These are phyloP conservation scores for Conticribra guillardii DNA, from an alignment of 108 stramenopile species.

Conservation along the genomic window DNA sequence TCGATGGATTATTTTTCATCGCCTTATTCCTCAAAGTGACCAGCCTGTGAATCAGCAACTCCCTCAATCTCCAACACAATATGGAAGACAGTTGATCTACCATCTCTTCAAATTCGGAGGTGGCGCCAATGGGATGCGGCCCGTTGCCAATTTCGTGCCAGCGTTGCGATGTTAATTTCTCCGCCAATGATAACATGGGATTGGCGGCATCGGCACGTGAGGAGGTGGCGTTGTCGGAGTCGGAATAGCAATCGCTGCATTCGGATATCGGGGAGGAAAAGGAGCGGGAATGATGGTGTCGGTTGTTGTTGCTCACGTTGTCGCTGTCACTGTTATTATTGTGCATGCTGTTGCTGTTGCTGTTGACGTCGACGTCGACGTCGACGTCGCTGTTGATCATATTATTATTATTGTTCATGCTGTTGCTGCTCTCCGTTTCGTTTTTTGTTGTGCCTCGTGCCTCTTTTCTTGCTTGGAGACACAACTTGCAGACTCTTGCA, in stretches of 20 bases:
- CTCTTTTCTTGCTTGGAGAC: no score
- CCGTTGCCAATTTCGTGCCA: conserved; percentile 49
- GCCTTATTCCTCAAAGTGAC: background rate
- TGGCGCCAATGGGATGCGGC: conserved; percentile 16
- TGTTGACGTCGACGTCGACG: background rate
- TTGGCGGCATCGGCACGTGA: background rate
- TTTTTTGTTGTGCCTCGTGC: no score
- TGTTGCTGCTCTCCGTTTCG: no score
- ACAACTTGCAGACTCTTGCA: no score
- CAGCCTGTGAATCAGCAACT: conserved; percentile 16
- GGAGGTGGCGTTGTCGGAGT: background rate
- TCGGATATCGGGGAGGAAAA: background rate
- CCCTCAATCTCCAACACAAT: conserved; percentile 18
- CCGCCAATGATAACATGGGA: conserved; percentile 7
- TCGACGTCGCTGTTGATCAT: no score
- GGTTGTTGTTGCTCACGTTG: background rate
- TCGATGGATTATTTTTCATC: background rate
- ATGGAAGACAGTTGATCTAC: conserved; percentile 37
- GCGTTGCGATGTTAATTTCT: conserved; percentile 26
- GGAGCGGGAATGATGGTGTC: background rate
- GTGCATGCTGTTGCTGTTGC: background rate
- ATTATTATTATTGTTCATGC: no score
- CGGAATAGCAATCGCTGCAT: background rate
- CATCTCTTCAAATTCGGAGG: conserved; percentile 32
- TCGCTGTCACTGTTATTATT: background rate